Base-by-base conservation (phyloP, 2,329 filamentous ascomycete genomes). In the Colletotrichum sp. region DNA sequence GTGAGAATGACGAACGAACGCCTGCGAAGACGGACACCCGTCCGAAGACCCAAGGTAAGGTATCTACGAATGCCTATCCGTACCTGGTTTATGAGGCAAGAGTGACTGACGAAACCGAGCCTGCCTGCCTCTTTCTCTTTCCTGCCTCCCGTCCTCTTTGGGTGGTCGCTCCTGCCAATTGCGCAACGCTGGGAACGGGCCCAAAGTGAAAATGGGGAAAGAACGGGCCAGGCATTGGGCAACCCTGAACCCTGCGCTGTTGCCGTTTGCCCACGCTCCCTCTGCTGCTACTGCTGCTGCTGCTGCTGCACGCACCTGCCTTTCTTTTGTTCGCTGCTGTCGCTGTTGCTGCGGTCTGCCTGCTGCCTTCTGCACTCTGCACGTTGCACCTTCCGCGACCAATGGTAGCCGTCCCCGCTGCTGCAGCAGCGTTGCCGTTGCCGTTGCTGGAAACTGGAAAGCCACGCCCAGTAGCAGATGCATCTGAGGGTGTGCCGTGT, bases 171-270 rank as follows among this genome's bases (percentile, higher is more conserved):
- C 10, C 43, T 48, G 43, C 43, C 43, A 48, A 21, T 48, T 48
- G 43, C 43, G 30, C 26, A 58, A 26, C 9, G 55, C 21, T 58
- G 55, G 55, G 26, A 58, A 58, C 24, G 28, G 24, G 16, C 13
- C 13, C 21, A 6, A 58, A 21, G n/a, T n/a, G 58, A 61, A 61
- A 18, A 61, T 61, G 58, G 58, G 58, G 56, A 21, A 34, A 34
- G 43, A 56, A 48, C 43, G 3, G 38, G 43, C 18, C 43, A 48
- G n/a, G n/a, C n/a, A 13, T 48, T 48, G 43, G 43, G 43, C 43
- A 67, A 43, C 71, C 71, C 66, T 73, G 65, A 43, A 73, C 71
- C 66, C 58, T 73, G 66, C n/a, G 43, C 32, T 59, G 24, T 34
- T 70, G 43, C 66, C 59, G 34, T 38, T 16, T 63, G 30, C 28